These are phyloP conservation scores for Glycine tomentella DNA, from an alignment of 306 rosid genomes.

Conservation along the genomic window DNA sequence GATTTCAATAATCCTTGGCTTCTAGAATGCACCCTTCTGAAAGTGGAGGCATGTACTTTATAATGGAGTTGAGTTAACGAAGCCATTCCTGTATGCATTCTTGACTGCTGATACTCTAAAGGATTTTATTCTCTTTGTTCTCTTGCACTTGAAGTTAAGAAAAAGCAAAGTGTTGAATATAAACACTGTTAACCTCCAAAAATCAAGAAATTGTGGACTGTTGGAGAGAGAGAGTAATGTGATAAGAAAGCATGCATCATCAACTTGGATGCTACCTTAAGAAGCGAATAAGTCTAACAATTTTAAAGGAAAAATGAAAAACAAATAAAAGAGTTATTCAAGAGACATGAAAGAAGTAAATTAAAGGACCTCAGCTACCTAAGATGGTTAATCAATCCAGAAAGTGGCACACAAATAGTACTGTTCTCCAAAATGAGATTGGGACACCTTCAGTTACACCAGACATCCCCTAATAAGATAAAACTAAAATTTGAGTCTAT, in stretches of 20 bases:
- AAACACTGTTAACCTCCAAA: conserved; percentile 1
- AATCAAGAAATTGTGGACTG: neutral
- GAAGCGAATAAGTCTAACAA: conserved; percentile 23
- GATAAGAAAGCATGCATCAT: conserved; percentile 1
- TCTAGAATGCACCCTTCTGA: conserved; percentile 43
- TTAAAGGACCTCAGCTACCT: conserved; percentile 17
- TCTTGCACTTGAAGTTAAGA: conserved; percentile 44
- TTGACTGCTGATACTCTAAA: conserved; percentile 23
- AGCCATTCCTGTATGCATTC: conserved; percentile 56
- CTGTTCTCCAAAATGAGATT: neutral
- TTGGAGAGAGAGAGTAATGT: neutral
- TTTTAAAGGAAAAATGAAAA: conserved; percentile 5
- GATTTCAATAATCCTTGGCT: conserved; percentile 50
- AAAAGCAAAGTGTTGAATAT: conserved; percentile 20
- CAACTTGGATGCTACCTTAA: conserved; percentile 11
- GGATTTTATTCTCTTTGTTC: conserved; percentile 21
- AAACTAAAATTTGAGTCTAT: conserved; percentile 25
- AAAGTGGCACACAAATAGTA: conserved; percentile 17
- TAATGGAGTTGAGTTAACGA: conserved; percentile 52
- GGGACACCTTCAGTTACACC: conserved; percentile 30
- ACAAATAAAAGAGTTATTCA: neutral
- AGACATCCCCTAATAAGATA: neutral
- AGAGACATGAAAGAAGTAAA: neutral
- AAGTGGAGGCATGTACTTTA: conserved; percentile 42
- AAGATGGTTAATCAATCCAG: neutral